A percentile compares a stretch with the other conserved stretches of the same genome.
phyloP scores from a whole-genome alignment of 148 eudicot species.

The Cornus florida region DNA sequence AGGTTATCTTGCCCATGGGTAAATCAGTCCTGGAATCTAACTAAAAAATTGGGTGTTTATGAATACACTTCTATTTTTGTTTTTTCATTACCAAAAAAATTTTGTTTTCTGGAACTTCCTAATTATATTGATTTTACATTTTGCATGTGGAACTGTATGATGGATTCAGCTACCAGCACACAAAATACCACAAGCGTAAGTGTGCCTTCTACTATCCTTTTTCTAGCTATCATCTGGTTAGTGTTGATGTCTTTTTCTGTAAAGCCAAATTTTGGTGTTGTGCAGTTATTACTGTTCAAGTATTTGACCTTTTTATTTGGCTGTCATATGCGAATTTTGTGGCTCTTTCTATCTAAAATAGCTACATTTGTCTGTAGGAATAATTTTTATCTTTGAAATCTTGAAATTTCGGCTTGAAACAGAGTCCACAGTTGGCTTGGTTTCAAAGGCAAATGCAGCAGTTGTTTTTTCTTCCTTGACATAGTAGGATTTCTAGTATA shows the following conservation, averaged over 20 bases:
- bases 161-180: constrained; percentile 90
- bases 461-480: background rate
- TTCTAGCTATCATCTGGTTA: background rate
- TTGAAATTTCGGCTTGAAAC: background rate
- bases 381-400: background rate
- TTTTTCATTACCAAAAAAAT: no score
- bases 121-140: constrained; percentile 20
- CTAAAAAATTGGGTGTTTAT: background rate
- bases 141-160: constrained; percentile 45
- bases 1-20: background rate
- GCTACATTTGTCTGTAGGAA: background rate
- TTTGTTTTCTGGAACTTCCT: constrained; percentile 18
- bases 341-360: background rate
- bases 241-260: background rate
- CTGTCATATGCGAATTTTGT: background rate
- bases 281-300: background rate
- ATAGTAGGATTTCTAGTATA: background rate
- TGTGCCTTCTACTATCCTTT: constrained; percentile 12
- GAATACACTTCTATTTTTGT: background rate
- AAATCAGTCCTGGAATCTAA: background rate
- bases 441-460: background rate
- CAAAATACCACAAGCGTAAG: constrained; percentile 99
- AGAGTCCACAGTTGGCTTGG: background rate
- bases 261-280: background rate
- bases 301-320: background rate